Percentiles rank a stretch among this genome's conserved stretches.
phyloP scores from a whole-genome alignment of 805 yeast genomes.

The Starmerella floris region DNA sequence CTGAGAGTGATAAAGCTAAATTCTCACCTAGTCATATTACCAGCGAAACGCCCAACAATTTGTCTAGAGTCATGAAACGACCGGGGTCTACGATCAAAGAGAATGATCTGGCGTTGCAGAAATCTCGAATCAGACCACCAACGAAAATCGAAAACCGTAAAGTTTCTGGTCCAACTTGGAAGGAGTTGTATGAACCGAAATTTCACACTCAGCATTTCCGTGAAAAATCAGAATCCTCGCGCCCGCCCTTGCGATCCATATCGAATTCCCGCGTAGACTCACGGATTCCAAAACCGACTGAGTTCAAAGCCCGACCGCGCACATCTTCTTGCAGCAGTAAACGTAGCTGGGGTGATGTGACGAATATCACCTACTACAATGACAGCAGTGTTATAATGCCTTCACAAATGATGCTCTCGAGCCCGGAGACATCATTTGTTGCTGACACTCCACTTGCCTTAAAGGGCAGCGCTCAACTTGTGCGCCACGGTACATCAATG shows the following conservation, averaged over 20 bases:
- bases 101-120: no score
- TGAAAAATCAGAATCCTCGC: no score
- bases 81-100: no score
- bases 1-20: no score
- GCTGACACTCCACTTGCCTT: slow-evolving; percentile 1
- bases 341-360: neutral
- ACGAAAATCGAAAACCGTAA: slow-evolving; percentile 7
- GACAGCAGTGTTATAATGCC: no score
- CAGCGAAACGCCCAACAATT: no score
- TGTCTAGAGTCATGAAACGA: no score
- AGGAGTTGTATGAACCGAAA: neutral
- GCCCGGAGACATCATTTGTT: slow-evolving; percentile 1
- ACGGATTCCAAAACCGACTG: slow-evolving; percentile 4
- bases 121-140: slow-evolving; percentile 6
- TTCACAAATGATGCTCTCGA: slow-evolving; percentile 1
- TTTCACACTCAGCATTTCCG: neutral
- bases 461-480: neutral
- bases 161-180: neutral
- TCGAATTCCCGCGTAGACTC: no score
- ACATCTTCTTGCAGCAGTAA: no score
- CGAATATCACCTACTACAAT: no score
- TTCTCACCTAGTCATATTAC: no score
- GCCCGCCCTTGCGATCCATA: no score
- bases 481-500: neutral
- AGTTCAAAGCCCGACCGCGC: neutral